These are phyloP conservation scores for Fusarium agapanthi DNA, from an alignment of 2,329 filamentous ascomycete species.

Conservation along the genomic window DNA sequence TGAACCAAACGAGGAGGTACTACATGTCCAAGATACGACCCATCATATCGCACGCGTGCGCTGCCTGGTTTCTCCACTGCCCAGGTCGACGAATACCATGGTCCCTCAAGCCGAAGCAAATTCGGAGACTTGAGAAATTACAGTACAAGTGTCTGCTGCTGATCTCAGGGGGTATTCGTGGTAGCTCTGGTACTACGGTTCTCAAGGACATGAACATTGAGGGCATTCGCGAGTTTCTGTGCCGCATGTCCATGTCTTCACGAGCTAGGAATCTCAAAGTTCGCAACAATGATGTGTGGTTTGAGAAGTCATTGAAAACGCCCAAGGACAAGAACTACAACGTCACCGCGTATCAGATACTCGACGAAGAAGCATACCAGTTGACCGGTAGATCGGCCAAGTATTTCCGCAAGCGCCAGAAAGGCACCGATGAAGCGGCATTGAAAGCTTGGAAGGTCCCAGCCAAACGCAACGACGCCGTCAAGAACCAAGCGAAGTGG, in stretches of 20 bases:
- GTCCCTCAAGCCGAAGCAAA: background rate
- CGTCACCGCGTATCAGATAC: background rate
- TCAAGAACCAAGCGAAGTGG: background rate
- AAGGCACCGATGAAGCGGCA: background rate
- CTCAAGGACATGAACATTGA: conserved; percentile 15
- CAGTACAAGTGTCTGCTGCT: background rate
- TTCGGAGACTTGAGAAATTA: background rate
- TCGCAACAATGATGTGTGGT: background rate
- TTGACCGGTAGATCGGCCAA: background rate
- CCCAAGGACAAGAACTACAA: background rate
- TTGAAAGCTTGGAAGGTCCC: background rate
- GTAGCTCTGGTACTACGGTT: background rate
- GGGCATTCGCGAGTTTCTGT: background rate
- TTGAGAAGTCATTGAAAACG: background rate
- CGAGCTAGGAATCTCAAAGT: background rate
- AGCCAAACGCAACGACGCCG: background rate
- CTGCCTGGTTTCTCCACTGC: background rate
- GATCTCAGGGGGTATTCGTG: background rate
- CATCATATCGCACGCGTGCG: conserved; percentile 1
- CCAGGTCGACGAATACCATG: background rate
- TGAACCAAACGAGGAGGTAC: background rate
- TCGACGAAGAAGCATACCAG: background rate
- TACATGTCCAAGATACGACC: conserved; percentile 6
- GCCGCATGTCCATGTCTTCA: background rate
- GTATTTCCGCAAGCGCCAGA: background rate